Conservation (phyloP, 1,284 basidiomycete species). For the Thelephora terrestris region DNA sequence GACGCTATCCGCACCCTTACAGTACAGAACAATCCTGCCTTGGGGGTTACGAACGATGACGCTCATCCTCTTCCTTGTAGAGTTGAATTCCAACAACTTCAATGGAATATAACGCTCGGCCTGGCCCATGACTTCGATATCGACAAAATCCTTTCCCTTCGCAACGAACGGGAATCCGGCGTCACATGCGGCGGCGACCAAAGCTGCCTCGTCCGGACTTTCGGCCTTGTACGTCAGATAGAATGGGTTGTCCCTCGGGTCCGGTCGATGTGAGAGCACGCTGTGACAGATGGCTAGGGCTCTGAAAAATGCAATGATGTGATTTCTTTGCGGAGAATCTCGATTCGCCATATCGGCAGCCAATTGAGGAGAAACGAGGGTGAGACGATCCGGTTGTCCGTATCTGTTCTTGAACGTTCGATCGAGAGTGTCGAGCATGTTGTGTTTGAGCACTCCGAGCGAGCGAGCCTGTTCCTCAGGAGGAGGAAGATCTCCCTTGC, state of each 20-base stretch:
- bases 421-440: slow-evolving; percentile 74
- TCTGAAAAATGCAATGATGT: slow-evolving; percentile 81
- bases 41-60: slow-evolving; percentile 79
- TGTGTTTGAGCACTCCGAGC: slow-evolving; percentile 56
- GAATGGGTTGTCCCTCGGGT: slow-evolving; percentile 54
- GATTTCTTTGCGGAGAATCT: slow-evolving; percentile 49
- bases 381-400: slow-evolving; percentile 72
- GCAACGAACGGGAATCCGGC: slow-evolving; percentile 87
- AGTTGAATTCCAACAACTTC: slow-evolving; percentile 88
- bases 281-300: slow-evolving; percentile 89
- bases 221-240: slow-evolving; percentile 90
- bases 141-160: slow-evolving; percentile 65
- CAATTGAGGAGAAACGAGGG: slow-evolving; percentile 80
- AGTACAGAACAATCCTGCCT: slow-evolving; percentile 76
- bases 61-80: slow-evolving; percentile 90
- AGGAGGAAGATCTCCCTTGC: slow-evolving; percentile 52
- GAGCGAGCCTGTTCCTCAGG: slow-evolving; percentile 63
- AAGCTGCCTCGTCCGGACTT: slow-evolving; percentile 89
- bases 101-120: slow-evolving; percentile 75
- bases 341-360: slow-evolving; percentile 67
- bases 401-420: slow-evolving; percentile 86
- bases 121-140: slow-evolving; percentile 90
- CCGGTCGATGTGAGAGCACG: slow-evolving; percentile 73
- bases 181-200: slow-evolving; percentile 87
- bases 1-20: slow-evolving; percentile 96